Conservation (phyloP, 768 basidiomycete species). For the Auricularia sp. region DNA sequence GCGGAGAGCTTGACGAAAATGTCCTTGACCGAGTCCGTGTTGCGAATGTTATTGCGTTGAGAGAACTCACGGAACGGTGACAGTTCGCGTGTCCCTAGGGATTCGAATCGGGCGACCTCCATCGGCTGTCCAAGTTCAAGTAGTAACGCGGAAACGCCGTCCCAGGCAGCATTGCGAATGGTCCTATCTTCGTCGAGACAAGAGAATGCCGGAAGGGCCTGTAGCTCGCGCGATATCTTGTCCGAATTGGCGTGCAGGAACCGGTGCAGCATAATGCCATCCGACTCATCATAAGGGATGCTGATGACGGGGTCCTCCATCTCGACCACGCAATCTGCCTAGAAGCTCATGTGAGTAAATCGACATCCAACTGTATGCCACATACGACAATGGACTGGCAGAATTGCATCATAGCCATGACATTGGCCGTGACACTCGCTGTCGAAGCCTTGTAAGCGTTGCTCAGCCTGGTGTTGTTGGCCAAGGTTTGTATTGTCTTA, state of each 20-base stretch:
- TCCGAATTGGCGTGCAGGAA: conserved; percentile 80
- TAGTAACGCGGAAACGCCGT: conserved; percentile 63
- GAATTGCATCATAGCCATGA: conserved; percentile 63
- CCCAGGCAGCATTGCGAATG: conserved; percentile 49
- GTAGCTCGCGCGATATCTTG: conserved; percentile 37
- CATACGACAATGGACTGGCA: not conserved
- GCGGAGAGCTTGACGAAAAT: conserved; percentile 53
- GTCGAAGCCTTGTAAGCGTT: conserved; percentile 45
- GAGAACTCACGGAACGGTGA: conserved; percentile 60
- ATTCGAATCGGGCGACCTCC: conserved; percentile 55
- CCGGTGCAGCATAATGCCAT: conserved; percentile 71
- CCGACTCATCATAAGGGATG: conserved; percentile 65
- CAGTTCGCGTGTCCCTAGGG: conserved; percentile 37
- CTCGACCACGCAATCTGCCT: not conserved
- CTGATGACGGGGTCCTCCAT: not conserved
- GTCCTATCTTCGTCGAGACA: not conserved
- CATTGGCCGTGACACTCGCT: conserved; percentile 24
- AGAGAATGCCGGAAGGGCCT: not conserved
- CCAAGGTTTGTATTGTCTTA: conserved; percentile 86
- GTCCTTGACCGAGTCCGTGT: conserved; percentile 50
- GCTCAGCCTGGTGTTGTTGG: conserved; percentile 89
- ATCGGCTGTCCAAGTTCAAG: conserved; percentile 68
- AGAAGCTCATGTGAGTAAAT: not conserved
- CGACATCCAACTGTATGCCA: not conserved
- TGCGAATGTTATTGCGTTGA: conserved; percentile 49